Evolutionary conservation across 2,329 filamentous ascomycete species (phyloP).

Genomic region (Podosphaera aphanis): DNA sequence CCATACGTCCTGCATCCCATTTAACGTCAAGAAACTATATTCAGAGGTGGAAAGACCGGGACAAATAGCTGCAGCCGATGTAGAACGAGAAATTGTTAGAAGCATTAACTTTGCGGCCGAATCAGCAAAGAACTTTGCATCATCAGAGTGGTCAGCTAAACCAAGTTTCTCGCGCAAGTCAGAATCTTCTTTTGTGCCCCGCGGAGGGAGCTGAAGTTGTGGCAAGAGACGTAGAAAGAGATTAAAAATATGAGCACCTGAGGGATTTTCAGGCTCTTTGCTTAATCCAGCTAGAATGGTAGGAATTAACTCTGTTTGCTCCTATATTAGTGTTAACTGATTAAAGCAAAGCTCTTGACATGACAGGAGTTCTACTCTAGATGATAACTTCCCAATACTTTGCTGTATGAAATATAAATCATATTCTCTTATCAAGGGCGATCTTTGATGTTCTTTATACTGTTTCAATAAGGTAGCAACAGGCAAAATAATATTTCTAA

Average conservation of each 20-base stretch:
- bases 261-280: constrained; percentile 29
- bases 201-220: constrained; percentile 45
- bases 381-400: constrained; percentile 39
- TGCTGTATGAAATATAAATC: constrained; percentile 79
- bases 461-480: constrained; percentile 69
- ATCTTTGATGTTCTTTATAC: constrained; percentile 52
- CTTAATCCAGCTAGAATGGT: constrained; percentile 43
- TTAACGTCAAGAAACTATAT: constrained; percentile 41
- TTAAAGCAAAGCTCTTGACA: constrained; percentile 2
- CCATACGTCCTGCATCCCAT: constrained; percentile 47
- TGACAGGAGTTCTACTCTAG: constrained; percentile 19
- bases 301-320: constrained; percentile 52
- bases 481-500: constrained; percentile 43
- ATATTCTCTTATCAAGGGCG: constrained; percentile 60
- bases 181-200: constrained; percentile 58
- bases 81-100: constrained; percentile 25
- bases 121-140: constrained; percentile 48
- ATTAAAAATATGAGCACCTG: constrained; percentile 49
- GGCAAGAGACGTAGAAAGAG: constrained; percentile 56
- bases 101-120: constrained; percentile 62
- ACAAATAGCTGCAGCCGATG: constrained; percentile 13
- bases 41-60: constrained; percentile 42
- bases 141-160: constrained; percentile 34
- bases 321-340: constrained; percentile 19
- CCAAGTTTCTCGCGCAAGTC: constrained; percentile 42